Conservation (phyloP, 371 early-diverging fungal genomes). For the Coemansia sp. region DNA sequence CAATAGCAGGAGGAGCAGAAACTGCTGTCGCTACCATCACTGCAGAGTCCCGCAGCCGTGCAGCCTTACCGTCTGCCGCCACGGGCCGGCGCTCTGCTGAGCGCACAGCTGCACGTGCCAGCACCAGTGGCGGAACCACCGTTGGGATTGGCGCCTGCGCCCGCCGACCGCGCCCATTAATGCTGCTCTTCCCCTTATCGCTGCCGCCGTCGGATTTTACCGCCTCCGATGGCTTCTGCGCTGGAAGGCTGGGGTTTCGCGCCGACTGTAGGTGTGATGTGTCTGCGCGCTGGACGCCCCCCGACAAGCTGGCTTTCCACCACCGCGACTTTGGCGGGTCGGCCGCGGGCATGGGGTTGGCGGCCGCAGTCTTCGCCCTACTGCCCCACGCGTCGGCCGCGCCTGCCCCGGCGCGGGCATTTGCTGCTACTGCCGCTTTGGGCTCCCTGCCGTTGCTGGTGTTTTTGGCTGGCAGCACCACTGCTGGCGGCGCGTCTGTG, state of each 20-base stretch:
- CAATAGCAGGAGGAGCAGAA: neutral
- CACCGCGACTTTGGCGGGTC: constrained; percentile 26
- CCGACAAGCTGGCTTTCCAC: constrained; percentile 45
- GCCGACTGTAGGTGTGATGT: neutral
- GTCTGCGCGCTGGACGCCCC: constrained; percentile 8
- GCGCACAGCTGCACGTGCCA: constrained; percentile 21
- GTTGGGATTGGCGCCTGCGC: constrained; percentile 36
- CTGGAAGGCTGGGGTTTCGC: neutral
- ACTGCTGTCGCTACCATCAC: neutral
- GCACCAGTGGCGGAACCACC: constrained; percentile 38
- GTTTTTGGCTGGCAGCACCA: no score
- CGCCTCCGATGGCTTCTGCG: neutral
- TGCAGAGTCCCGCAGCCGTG: constrained; percentile 2
- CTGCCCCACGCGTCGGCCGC: constrained; percentile 10
- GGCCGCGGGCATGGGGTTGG: neutral
- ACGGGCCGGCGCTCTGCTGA: neutral
- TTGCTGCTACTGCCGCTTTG: neutral
- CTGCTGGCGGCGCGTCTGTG: no score
- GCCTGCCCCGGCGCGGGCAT: neutral
- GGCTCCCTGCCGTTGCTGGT: neutral
- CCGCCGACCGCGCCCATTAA: constrained; percentile 13
- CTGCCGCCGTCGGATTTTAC: constrained; percentile 2
- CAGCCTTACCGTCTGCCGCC: neutral
- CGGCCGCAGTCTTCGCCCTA: constrained; percentile 3
- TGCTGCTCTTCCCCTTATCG: neutral